Evolutionary conservation across 2,329 filamentous ascomycete genomes (phyloP), one percentile per base, ranked within the genome.

Genomic region (Diaporthe ampelina): DNA sequence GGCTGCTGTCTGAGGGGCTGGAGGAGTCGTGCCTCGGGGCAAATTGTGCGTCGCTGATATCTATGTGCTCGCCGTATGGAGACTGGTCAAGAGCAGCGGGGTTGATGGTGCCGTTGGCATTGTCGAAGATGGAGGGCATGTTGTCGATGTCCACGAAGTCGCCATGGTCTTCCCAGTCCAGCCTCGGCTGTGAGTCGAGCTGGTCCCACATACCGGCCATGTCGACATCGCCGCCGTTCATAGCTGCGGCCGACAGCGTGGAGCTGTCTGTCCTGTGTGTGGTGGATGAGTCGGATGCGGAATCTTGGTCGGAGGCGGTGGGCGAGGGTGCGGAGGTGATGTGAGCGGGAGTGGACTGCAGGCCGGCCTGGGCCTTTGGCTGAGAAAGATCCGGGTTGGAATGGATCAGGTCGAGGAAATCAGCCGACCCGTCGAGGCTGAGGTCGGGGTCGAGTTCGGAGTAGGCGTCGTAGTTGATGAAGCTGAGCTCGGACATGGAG

Each of bases 221-320:
- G 78, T 83, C 83, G 48, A 83, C 77, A 79, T 88, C 87, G 68
- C 80, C 82, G 35, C 83, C 77, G 50, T 83, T 84, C 73, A 83
- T 80, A 43, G 81, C 83, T 26, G 85, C 84, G 76, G 86, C 85
- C 21, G 85, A 85, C 9, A 87, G 88, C 26, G 83, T 83, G 1
- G 85, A 86, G 76, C 85, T 87, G 21, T 83, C 82, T 48, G 87
- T 84, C 73, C 85, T 83, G 79, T 88, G 88, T 43, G 86, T 88
- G 52, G 84, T 84, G 17, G 86, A 86, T 11, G 88, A 89, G 75
- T 89, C 87, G 68, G 87, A 89, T 5, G 86, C 74, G 4, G 87
- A 88, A 78, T 89, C 88, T 73, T 84, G 84, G 68, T 85, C 86
- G 15, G 83, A 85, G 69, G 81, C 84, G 80, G 81, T 82, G 59